These are phyloP conservation scores for Rhodotorula sphaerocarpa DNA, from an alignment of 768 basidiomycete genomes.

Conservation along the genomic window DNA sequence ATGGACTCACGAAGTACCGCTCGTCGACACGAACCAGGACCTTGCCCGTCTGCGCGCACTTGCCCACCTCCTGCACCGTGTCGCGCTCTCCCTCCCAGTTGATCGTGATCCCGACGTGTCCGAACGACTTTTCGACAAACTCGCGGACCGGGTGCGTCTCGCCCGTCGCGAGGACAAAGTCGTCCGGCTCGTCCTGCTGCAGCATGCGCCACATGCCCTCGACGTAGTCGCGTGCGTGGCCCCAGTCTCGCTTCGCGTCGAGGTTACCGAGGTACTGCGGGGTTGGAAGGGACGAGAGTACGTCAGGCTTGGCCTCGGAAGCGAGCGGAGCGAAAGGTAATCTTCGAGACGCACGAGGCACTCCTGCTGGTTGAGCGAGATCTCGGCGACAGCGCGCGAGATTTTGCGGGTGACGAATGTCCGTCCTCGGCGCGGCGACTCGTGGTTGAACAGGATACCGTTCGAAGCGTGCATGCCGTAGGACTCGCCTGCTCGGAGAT, in stretches of 20 bases:
- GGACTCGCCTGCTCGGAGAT: slow-evolving; percentile 68
- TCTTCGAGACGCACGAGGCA: slow-evolving; percentile 52
- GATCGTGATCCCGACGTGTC: slow-evolving; percentile 58
- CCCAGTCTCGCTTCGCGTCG: slow-evolving; percentile 94
- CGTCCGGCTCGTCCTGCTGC: slow-evolving; percentile 70
- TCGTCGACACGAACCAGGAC: slow-evolving; percentile 76
- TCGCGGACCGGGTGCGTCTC: slow-evolving; percentile 93
- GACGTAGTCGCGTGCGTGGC: slow-evolving; percentile 74
- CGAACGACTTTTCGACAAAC: slow-evolving; percentile 82
- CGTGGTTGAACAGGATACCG: slow-evolving; percentile 96
- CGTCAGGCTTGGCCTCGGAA: too few species aligned
- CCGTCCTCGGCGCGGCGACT: slow-evolving; percentile 85
- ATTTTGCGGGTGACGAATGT: slow-evolving; percentile 97
- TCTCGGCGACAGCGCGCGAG: slow-evolving; percentile 83
- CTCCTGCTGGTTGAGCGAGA: slow-evolving; percentile 74
- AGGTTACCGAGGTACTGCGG: slow-evolving; percentile 74
- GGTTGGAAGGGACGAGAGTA: not conserved
- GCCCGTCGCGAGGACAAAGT: slow-evolving; percentile 90
- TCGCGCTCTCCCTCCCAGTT: slow-evolving; percentile 67
- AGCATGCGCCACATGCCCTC: slow-evolving; percentile 98
- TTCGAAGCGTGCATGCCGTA: slow-evolving; percentile 96
- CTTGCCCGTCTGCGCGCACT: slow-evolving; percentile 60
- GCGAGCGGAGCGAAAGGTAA: too few species aligned
- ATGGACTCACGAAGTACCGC: slow-evolving; percentile 74
- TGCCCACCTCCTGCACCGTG: slow-evolving; percentile 61